A percentile compares a stretch with the other conserved stretches of the same genome.
Evolutionary conservation across 345 rosid genomes (phyloP).

Genomic region (Microcos paniculata): DNA sequence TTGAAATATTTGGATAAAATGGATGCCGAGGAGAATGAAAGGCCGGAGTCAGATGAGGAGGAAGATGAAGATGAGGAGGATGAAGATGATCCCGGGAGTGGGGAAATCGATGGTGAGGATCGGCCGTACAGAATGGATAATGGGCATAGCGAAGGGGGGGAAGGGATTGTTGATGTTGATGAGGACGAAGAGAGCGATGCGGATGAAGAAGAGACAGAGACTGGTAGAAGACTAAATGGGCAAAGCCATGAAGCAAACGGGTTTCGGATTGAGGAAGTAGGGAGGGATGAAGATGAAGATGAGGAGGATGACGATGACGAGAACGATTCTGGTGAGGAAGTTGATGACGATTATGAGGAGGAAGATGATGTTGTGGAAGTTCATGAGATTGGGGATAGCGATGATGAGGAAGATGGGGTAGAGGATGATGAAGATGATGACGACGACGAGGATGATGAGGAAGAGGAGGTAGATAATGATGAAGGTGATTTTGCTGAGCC

Average conservation of each 20-base stretch:
- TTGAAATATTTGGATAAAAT: constrained; percentile 84
- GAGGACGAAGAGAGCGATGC: constrained; percentile 78
- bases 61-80: constrained; percentile 64
- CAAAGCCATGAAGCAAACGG: constrained; percentile 40
- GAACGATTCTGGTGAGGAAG: constrained; percentile 45
- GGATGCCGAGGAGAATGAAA: constrained; percentile 76
- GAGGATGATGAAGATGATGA: constrained; percentile 50
- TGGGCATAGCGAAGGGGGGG: constrained; percentile 51
- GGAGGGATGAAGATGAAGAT: constrained; percentile 40
- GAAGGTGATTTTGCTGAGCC: constrained; percentile 42
- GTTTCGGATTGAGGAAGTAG: constrained; percentile 34
- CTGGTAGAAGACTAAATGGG: constrained; percentile 35
- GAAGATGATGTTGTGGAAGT: constrained; percentile 54
- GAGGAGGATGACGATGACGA: constrained; percentile 49
- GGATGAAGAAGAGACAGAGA: constrained; percentile 66
- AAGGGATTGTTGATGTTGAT: constrained; percentile 56
- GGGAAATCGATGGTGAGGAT: constrained; percentile 70
- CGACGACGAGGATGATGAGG: constrained; percentile 52
- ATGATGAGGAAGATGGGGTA: constrained; percentile 39
- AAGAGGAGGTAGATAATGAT: constrained; percentile 58
- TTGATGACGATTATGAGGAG: constrained; percentile 44
- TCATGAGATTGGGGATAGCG: constrained; percentile 45
- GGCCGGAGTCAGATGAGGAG: constrained; percentile 75
- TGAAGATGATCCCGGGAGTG: constrained; percentile 72
- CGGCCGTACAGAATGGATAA: constrained; percentile 38